Evolutionary conservation across 805 yeast species (phyloP).

Genomic region (Yarrowia porcina): DNA sequence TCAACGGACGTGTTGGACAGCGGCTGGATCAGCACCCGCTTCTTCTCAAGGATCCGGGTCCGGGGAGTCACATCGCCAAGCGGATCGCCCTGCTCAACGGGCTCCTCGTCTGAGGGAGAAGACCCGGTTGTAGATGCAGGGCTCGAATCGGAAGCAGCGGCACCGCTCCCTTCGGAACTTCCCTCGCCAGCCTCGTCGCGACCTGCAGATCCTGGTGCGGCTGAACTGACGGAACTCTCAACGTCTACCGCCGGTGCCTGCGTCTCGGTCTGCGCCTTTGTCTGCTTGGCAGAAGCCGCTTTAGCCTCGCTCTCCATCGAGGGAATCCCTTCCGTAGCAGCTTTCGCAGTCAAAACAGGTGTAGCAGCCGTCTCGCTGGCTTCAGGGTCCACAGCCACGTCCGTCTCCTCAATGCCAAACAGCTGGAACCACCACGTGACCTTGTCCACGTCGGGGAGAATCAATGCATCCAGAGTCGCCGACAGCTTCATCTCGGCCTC

Average conservation of each 20-base stretch:
- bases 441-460: constrained; percentile 59
- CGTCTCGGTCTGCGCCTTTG: no score
- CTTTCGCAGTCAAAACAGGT: not conserved
- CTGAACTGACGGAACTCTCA: no score
- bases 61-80: constrained; percentile 16
- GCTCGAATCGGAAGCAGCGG: not conserved
- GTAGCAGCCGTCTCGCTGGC: not conserved
- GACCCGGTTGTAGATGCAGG: not conserved
- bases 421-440: constrained; percentile 89
- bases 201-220: not conserved
- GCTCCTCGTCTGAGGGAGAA: not conserved
- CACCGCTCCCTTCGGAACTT: not conserved
- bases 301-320: not conserved
- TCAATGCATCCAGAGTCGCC: constrained; percentile 38
- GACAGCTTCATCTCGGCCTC: constrained; percentile 34
- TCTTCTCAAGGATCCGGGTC: not conserved
- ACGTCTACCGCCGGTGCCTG: no score
- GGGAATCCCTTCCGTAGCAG: not conserved
- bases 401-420: constrained; percentile 48
- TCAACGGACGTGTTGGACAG: constrained; percentile 24
- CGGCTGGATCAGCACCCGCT: constrained; percentile 12
- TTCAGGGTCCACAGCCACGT: not conserved
- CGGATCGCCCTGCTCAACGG: constrained; percentile 1
- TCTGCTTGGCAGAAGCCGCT: no score
- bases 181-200: not conserved